A percentile compares a stretch with the other conserved stretches of the same genome.
These are phyloP conservation scores for Lupinus albus DNA, from an alignment of 306 rosid genomes.

Conservation along the genomic window DNA sequence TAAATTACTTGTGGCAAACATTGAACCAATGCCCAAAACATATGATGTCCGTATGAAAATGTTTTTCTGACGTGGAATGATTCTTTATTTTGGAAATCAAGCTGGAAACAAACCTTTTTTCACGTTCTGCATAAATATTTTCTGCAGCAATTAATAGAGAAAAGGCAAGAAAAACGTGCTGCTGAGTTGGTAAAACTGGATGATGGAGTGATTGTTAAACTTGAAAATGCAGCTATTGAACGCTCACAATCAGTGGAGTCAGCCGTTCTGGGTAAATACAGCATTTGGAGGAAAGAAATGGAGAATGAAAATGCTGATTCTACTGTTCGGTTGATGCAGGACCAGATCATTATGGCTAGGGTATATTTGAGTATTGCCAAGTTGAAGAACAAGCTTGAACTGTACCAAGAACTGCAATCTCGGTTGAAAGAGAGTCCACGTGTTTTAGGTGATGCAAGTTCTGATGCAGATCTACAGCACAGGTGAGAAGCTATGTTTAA, in stretches of 20 bases:
- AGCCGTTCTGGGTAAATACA: constrained; percentile 83
- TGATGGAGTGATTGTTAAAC: constrained; percentile 63
- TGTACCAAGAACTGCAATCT: constrained; percentile 61
- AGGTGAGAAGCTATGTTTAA: constrained; percentile 50
- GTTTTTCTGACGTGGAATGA: not conserved
- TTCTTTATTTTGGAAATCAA: not conserved
- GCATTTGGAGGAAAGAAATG: constrained; percentile 88
- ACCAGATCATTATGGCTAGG: constrained; percentile 91
- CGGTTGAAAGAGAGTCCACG: constrained; percentile 70
- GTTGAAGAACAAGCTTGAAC: constrained; percentile 61
- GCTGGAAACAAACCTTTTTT: constrained; percentile 20
- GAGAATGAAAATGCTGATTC: constrained; percentile 77
- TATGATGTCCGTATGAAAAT: constrained; percentile 4
- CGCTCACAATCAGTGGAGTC: constrained; percentile 82
- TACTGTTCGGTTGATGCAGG: constrained; percentile 82
- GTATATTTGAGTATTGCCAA: constrained; percentile 80
- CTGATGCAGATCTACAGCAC: constrained; percentile 70
- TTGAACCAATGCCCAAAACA: not conserved
- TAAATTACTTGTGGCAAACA: not conserved
- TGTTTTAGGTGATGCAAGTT: constrained; percentile 71
- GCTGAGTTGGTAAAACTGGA: constrained; percentile 68
- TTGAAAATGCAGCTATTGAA: constrained; percentile 87
- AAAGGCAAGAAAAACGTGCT: constrained; percentile 71
- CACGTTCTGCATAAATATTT: constrained; percentile 37
- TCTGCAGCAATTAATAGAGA: constrained; percentile 77